Conservation (phyloP, 202 grass and related monocot species). For the Digitaria exilis region DNA sequence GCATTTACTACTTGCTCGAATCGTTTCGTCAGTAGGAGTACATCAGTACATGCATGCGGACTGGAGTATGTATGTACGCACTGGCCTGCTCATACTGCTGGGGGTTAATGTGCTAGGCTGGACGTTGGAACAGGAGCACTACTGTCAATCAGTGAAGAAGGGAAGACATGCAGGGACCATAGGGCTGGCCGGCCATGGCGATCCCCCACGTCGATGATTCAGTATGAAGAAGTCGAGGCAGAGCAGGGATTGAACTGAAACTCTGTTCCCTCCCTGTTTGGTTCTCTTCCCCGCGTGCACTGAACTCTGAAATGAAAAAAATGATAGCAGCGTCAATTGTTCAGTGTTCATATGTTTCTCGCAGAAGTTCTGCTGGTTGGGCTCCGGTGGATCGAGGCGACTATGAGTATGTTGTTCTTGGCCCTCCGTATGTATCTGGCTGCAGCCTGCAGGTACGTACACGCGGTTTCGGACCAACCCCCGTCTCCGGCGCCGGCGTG, state of each 20-base stretch:
- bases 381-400: not conserved
- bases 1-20: not conserved
- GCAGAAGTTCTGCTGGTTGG: no score
- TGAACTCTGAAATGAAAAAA: no score
- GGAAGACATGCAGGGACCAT: not conserved
- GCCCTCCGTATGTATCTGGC: no score
- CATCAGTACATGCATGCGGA: not conserved
- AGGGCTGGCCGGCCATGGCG: not conserved
- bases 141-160: not conserved
- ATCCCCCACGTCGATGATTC: not conserved
- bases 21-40: not conserved
- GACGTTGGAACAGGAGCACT: slow-evolving; percentile 26
- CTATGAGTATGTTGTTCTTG: no score
- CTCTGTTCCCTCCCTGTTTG: no score
- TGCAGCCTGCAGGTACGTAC: no score
- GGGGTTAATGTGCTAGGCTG: slow-evolving; percentile 51
- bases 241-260: no score
- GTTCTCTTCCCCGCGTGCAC: no score
- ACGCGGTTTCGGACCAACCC: no score
- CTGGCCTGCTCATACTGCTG: not conserved
- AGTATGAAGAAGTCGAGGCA: not conserved
- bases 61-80: not conserved
- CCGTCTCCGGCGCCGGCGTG: not conserved
- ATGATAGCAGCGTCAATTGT: no score
- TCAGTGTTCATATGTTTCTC: no score